Evolutionary conservation across 2,329 filamentous ascomycete species (phyloP), one percentile per base, ranked within the genome.

Genomic region (Westerdykella ornata): DNA sequence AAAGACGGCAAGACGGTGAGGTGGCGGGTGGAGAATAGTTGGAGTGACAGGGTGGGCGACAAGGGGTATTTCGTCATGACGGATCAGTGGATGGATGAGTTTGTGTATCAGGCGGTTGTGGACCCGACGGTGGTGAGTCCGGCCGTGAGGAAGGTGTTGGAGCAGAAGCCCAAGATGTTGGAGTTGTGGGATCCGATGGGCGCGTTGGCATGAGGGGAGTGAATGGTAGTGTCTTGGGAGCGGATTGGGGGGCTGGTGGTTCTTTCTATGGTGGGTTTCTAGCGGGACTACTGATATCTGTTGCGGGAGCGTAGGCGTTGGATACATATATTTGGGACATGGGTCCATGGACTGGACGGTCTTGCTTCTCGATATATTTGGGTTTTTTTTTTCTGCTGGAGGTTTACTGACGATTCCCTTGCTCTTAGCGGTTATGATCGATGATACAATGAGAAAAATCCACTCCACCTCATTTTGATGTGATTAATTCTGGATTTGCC

Each of bases 21-120:
- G 34, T 95, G 88, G 88, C 73, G 87, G 40, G 86, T 94, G 5
- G 84, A 94, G 74, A 94, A 94, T 62, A 84, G 79, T 42, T 94
- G 88, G 88, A 85, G 84, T 11, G 73, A 78, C 31, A 68, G 59
- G 0, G 76, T 75, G 0, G 88, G 88, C 1, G 77, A 81, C 11
- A 80, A 88, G 52, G 88, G 88, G 0, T 94, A 86, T 76, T 92
- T 92, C 59, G 84, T 94, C 47, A 94, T 94, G 87, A 84, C 75
- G 45, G 88, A 94, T 66, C 71, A 72, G 15, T 76, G 72, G 72
- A 72, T 75, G 68, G 71, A 74, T 45, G 68, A 75, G 67, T 94
- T 88, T 68, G 80, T 84, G 33, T 94, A 89, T 60, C 88, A 94
- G 71, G 86, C 84, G 6, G 88, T 94, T 12, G 80, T 94, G 5